These are phyloP conservation scores for Claviceps arundinis DNA, from an alignment of 2,329 filamentous ascomycete species.

Conservation along the genomic window DNA sequence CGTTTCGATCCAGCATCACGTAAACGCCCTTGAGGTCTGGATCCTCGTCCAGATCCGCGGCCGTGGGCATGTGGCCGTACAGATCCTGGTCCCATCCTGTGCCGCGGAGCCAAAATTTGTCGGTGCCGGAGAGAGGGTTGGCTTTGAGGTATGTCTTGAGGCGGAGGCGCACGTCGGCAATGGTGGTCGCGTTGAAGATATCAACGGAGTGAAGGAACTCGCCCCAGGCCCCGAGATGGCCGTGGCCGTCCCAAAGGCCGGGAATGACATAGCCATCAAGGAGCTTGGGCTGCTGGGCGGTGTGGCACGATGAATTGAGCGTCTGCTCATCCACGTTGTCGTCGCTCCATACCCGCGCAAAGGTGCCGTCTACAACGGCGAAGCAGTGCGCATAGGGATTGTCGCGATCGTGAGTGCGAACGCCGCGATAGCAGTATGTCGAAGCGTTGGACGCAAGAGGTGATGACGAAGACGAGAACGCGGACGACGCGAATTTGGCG, in stretches of 20 bases:
- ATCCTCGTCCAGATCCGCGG: slow-evolving; percentile 42
- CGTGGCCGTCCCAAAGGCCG: slow-evolving; percentile 59
- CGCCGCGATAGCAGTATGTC: slow-evolving; percentile 26
- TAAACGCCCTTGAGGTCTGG: slow-evolving; percentile 39
- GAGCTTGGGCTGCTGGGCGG: not conserved
- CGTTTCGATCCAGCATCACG: slow-evolving; percentile 57
- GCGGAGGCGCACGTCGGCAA: slow-evolving; percentile 39
- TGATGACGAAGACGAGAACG: not conserved
- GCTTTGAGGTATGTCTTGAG: slow-evolving; percentile 36
- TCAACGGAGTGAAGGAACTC: slow-evolving; percentile 54
- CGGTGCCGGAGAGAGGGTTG: slow-evolving; percentile 38
- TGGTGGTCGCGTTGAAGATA: slow-evolving; percentile 44
- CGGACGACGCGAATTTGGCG: slow-evolving; percentile 8
- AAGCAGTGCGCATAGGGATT: slow-evolving; percentile 39
- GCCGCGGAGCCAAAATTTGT: slow-evolving; percentile 49
- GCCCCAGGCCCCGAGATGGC: slow-evolving; percentile 52
- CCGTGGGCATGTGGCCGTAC: slow-evolving; percentile 52
- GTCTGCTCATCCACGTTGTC: slow-evolving; percentile 13
- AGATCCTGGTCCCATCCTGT: slow-evolving; percentile 59
- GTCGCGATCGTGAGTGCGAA: slow-evolving; percentile 23
- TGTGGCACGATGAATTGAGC: not conserved
- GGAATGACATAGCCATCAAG: slow-evolving; percentile 44
- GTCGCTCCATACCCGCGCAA: slow-evolving; percentile 33
- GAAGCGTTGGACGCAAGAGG: slow-evolving; percentile 2
- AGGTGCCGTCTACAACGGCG: slow-evolving; percentile 36